A percentile compares a stretch with the other conserved stretches of the same genome.
Evolutionary conservation across 352 stramenopile genomes (phyloP).

Genomic region (Phytophthora foliorum): DNA sequence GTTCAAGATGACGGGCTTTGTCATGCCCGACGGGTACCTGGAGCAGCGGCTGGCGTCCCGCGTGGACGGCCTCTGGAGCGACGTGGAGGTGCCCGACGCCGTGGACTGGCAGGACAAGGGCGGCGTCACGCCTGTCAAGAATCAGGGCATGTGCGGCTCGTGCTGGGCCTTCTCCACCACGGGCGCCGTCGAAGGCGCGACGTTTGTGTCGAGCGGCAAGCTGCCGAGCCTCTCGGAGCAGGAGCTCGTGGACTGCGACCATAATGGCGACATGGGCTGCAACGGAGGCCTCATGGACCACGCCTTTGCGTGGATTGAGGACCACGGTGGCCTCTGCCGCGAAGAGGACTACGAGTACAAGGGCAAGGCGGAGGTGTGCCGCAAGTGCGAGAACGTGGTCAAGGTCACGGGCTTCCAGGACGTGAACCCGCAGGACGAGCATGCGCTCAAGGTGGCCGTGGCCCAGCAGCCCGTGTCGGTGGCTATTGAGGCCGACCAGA

Average conservation of each 20-base stretch:
- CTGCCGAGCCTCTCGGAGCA: conserved; percentile 97
- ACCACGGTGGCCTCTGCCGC: conserved; percentile 91
- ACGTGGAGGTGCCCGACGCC: conserved; percentile 70
- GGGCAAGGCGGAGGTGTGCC: conserved; percentile 76
- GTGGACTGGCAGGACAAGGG: conserved; percentile 97
- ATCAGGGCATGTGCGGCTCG: conserved; percentile 95
- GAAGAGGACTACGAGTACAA: conserved; percentile 97
- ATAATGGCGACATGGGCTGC: conserved; percentile 96
- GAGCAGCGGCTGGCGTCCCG: conserved; percentile 61
- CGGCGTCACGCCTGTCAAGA: conserved; percentile 94
- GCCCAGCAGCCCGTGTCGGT: conserved; percentile 88
- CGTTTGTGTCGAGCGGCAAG: conserved; percentile 94
- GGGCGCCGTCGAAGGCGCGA: conserved; percentile 97
- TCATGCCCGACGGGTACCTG: conserved; percentile 63
- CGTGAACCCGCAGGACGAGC: conserved; percentile 77
- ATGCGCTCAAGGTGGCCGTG: conserved; percentile 89
- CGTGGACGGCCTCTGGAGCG: conserved; percentile 36
- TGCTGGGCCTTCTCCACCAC: conserved; percentile 98
- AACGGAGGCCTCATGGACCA: conserved; percentile 98
- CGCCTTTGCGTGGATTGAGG: conserved; percentile 96
- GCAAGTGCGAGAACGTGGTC: conserved; percentile 84
- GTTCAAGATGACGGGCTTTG: conserved; percentile 63
- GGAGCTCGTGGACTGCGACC: conserved; percentile 98
- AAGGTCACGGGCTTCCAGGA: conserved; percentile 88
- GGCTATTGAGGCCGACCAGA: conserved; percentile 87